phyloP scores from a whole-genome alignment of 164 flowering plant genomes.

The Cinnamomum micranthum region DNA sequence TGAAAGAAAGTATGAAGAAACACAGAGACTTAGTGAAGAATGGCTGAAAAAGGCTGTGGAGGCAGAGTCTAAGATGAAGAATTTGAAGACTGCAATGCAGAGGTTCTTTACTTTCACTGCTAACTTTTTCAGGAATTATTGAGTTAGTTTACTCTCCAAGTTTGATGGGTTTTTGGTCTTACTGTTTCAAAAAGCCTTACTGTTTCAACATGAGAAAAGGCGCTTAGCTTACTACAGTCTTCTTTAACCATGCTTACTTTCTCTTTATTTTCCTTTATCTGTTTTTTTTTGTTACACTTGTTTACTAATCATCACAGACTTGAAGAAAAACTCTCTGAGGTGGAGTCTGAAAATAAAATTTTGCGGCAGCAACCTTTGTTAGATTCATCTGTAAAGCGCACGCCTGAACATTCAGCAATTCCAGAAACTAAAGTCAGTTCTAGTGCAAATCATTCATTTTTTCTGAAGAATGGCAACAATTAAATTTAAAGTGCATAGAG shows the following conservation, averaged over 20 bases:
- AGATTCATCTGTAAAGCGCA: constrained; percentile 49
- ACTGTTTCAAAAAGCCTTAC: too few relatives aligned
- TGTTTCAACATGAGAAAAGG: too few relatives aligned
- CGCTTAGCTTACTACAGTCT: too few relatives aligned
- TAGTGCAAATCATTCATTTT: background rate
- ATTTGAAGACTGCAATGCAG: constrained; percentile 78
- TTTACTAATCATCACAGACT: constrained; percentile 39
- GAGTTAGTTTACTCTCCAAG: too few relatives aligned
- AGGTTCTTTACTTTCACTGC: constrained; percentile 37
- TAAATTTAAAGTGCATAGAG: too few relatives aligned
- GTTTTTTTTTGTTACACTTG: background rate
- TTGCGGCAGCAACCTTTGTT: constrained; percentile 63
- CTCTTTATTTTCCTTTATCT: too few relatives aligned
- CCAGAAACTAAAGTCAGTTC: constrained; percentile 34
- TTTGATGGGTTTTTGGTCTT: too few relatives aligned
- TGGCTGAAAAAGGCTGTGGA: constrained; percentile 85
- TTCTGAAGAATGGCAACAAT: background rate
- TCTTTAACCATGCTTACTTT: too few relatives aligned
- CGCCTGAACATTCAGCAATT: constrained; percentile 39
- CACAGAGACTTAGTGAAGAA: constrained; percentile 81
- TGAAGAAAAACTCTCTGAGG: constrained; percentile 72
- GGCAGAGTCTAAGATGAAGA: constrained; percentile 73
- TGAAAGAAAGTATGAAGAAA: constrained; percentile 75
- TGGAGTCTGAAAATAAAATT: constrained; percentile 78
- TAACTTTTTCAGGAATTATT: too few relatives aligned